Conservation (phyloP, 208 protist species). For the Angomonas ambiguus region DNA sequence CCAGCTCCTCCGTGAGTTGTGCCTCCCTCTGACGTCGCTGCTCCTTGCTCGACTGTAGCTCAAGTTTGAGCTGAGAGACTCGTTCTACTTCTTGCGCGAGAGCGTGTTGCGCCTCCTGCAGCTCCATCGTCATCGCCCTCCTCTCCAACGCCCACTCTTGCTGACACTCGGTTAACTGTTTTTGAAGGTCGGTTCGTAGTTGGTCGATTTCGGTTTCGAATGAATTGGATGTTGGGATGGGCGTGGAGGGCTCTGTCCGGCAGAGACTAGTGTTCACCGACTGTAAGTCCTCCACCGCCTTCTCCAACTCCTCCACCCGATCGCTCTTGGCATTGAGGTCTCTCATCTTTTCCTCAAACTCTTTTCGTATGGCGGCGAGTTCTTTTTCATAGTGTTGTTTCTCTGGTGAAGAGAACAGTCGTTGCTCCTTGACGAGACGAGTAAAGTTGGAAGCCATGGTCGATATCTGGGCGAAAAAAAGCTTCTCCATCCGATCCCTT, state of each 20-base stretch:
- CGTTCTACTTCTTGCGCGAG: slow-evolving; percentile 6
- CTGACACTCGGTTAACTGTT: not conserved
- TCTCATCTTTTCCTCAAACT: not conserved
- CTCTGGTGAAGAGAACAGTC: not conserved
- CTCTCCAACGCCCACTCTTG: slow-evolving; percentile 3
- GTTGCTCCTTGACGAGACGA: slow-evolving; percentile 7
- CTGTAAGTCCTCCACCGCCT: not conserved
- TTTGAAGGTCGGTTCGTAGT: not conserved
- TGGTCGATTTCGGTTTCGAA: slow-evolving; percentile 9
- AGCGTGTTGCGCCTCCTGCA: slow-evolving; percentile 4
- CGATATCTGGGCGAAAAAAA: slow-evolving; percentile 21
- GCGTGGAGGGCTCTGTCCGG: not conserved
- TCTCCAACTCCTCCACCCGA: slow-evolving; percentile 9
- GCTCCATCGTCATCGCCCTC: slow-evolving; percentile 3
- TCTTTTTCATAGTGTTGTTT: not conserved
- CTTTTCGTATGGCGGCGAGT: not conserved
- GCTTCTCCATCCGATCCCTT: slow-evolving; percentile 22
- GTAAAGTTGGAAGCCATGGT: slow-evolving; percentile 9
- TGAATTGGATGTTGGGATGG: slow-evolving; percentile 4
- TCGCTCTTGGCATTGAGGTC: not conserved
- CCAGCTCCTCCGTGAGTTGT: not conserved
- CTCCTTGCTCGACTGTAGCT: too few relatives aligned
- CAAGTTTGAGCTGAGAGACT: too few relatives aligned
- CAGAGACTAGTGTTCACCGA: slow-evolving; percentile 4
- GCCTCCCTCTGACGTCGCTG: too few relatives aligned